Evolutionary conservation across 495 filamentous ascomycete genomes (phyloP).

Genomic region (Neurospora sp.): DNA sequence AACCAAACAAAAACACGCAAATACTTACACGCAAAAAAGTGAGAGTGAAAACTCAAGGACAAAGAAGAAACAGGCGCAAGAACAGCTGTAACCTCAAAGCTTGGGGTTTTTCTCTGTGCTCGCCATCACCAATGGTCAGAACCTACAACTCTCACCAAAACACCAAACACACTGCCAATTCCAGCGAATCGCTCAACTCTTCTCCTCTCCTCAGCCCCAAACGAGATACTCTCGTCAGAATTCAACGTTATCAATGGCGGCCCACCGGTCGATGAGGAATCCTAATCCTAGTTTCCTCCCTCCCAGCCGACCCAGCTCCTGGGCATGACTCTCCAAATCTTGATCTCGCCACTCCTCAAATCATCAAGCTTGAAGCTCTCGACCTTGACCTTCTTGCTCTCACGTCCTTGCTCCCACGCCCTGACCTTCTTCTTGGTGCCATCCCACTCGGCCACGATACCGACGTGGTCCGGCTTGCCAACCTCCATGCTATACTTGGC

Average conservation of each 20-base stretch:
- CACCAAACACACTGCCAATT: not conserved
- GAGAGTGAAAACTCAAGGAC: not conserved
- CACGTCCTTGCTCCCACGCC: conserved; percentile 90
- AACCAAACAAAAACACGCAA: not conserved
- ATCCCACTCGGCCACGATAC: conserved; percentile 96
- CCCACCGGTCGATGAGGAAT: not conserved
- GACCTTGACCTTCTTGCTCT: conserved; percentile 87
- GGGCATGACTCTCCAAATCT: conserved; percentile 94
- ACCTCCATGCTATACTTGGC: conserved; percentile 86
- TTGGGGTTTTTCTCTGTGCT: too few relatives aligned
- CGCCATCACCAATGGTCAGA: not conserved
- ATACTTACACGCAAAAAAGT: not conserved
- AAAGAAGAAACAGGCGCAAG: not conserved
- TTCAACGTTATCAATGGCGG: not conserved
- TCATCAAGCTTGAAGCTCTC: conserved; percentile 93
- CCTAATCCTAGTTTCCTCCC: conserved; percentile 2
- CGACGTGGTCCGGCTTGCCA: conserved; percentile 88
- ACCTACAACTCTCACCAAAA: not conserved
- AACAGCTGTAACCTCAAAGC: not conserved
- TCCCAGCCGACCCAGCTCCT: conserved; percentile 89
- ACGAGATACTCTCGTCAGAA: not conserved
- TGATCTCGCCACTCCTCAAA: conserved; percentile 85
- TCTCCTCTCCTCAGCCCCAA: not conserved
- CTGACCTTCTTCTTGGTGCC: conserved; percentile 96
- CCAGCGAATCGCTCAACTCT: not conserved